Evolutionary conservation across 768 basidiomycete genomes (phyloP).

Genomic region (Hebeloma cylindrosporum): DNA sequence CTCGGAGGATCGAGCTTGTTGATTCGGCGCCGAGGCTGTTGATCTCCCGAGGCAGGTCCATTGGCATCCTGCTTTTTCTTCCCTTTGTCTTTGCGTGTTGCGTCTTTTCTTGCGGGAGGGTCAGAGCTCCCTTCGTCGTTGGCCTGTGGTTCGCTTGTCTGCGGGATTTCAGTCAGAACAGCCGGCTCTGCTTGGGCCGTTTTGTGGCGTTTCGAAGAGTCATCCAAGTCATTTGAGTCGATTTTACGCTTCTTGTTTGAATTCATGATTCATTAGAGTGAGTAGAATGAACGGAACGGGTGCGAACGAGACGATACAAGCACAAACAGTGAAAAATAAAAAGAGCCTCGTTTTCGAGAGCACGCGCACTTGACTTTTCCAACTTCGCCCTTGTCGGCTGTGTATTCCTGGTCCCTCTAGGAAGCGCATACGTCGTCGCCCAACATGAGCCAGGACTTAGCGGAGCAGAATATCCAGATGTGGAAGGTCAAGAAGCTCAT

Average conservation of each 20-base stretch:
- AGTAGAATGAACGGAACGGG: slow-evolving; percentile 8
- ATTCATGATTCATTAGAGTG: slow-evolving; percentile 18
- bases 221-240: slow-evolving; percentile 26
- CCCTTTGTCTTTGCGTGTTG: slow-evolving; percentile 2
- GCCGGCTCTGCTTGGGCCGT: slow-evolving; percentile 22
- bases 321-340: slow-evolving; percentile 34
- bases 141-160: too few relatives aligned
- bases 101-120: too few relatives aligned
- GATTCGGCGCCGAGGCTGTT: slow-evolving; percentile 30
- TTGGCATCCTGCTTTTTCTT: slow-evolving; percentile 1
- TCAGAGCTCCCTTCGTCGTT: too few relatives aligned
- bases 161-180: slow-evolving; percentile 1
- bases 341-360: slow-evolving; percentile 24
- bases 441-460: slow-evolving; percentile 80
- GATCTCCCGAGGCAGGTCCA: neutral
- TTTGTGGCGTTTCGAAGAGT: slow-evolving; percentile 34
- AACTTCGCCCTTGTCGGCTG: slow-evolving; percentile 25
- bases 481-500: slow-evolving; percentile 99
- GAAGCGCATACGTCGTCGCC: slow-evolving; percentile 35
- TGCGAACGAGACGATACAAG: slow-evolving; percentile 25
- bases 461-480: slow-evolving; percentile 96
- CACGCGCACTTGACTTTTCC: slow-evolving; percentile 21
- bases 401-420: slow-evolving; percentile 29
- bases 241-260: slow-evolving; percentile 39
- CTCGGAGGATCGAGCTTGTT: slow-evolving; percentile 71